Conservation (phyloP, 257 asterid genomes). For the Anisodus tanguticus region DNA sequence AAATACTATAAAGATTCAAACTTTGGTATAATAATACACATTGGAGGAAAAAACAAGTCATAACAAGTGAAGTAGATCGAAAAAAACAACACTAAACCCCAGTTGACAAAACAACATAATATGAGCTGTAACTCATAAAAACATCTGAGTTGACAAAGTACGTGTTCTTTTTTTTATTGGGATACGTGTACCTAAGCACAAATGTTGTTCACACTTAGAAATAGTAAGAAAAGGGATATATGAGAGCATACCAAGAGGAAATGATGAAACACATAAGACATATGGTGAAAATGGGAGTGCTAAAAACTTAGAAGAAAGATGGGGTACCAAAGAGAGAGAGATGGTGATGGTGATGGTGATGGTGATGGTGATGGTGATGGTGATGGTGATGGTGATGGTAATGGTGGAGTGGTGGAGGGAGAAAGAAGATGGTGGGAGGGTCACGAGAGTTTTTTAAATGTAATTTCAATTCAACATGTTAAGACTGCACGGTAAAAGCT, state of each 20-base stretch:
- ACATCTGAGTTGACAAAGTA: background rate
- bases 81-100: background rate
- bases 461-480: conserved; percentile 32
- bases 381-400: too few relatives aligned
- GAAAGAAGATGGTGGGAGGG: conserved; percentile 54
- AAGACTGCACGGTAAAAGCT: too few relatives aligned
- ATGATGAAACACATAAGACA: background rate
- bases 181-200: background rate
- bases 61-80: conserved; percentile 26
- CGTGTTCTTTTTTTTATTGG: background rate
- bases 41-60: background rate
- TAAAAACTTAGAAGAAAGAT: conserved; percentile 30
- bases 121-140: background rate
- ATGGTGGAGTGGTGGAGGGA: conserved; percentile 61
- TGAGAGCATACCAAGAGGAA: background rate
- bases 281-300: background rate
- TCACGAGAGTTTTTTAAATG: conserved; percentile 60
- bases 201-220: background rate
- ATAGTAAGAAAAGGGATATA: background rate
- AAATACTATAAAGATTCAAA: background rate
- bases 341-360: background rate
- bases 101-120: background rate
- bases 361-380: too few relatives aligned
- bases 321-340: conserved; percentile 33
- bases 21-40: background rate